phyloP scores from a whole-genome alignment of 257 asterid genomes.

The Jacaranda mimosifolia region DNA sequence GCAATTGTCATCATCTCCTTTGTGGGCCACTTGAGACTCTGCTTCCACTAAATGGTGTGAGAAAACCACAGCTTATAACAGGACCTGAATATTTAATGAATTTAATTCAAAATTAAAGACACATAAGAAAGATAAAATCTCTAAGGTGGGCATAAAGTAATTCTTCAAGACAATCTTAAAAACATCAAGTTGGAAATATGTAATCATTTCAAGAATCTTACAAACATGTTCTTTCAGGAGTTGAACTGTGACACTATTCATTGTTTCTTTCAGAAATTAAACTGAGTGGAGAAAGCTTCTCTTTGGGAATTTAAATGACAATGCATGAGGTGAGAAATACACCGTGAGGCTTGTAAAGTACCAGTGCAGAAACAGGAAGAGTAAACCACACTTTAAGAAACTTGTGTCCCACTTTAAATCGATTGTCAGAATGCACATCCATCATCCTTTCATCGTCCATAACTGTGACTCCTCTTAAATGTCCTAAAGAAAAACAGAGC shows the following conservation, averaged over 20 bases:
- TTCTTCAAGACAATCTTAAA: not conserved
- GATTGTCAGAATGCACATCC: not conserved
- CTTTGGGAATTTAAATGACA: not conserved
- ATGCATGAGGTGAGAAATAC: not conserved
- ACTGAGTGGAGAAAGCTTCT: not conserved
- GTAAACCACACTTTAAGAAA: not conserved
- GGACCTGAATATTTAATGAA: too few species aligned
- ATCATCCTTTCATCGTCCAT: not conserved
- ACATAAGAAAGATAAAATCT: not conserved
- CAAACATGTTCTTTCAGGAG: not conserved
- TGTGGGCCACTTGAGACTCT: too few species aligned
- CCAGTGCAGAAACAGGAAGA: not conserved
- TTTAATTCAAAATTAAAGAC: too few species aligned
- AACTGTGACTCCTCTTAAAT: not conserved
- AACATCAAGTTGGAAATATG: not conserved
- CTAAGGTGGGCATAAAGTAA: not conserved
- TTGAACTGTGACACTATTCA: not conserved
- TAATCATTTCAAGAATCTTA: not conserved
- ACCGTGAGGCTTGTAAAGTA: not conserved
- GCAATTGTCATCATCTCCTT: not conserved
- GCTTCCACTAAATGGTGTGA: too few species aligned
- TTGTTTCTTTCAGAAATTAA: not conserved
- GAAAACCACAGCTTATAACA: too few species aligned
- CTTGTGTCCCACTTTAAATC: not conserved
- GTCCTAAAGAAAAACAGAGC: not conserved